Evolutionary conservation across 257 asterid species (phyloP).

Genomic region (Verbena officinalis): DNA sequence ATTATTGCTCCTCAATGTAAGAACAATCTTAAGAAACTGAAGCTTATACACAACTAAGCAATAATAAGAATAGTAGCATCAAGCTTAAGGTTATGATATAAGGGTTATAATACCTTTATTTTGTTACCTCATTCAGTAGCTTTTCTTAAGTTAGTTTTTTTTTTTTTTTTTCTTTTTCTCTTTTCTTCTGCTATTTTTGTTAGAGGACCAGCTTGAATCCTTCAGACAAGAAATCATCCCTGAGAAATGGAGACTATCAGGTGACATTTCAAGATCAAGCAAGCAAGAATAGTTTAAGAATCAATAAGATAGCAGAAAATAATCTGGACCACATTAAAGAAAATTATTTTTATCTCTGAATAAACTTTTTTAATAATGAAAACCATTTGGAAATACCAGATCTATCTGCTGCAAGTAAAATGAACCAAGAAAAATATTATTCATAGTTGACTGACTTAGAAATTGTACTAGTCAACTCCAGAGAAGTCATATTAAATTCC

Average conservation of each 20-base stretch:
- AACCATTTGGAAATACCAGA: background rate
- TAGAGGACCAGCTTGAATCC: constrained; percentile 45
- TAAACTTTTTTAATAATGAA: background rate
- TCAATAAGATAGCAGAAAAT: background rate
- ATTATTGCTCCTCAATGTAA: background rate
- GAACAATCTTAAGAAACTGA: background rate
- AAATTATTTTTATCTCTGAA: background rate
- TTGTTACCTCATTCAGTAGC: constrained; percentile 14
- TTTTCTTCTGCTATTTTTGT: constrained; percentile 2
- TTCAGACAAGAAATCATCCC: constrained; percentile 47
- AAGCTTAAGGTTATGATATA: background rate
- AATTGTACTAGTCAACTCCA: constrained; percentile 12
- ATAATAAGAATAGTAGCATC: constrained; percentile 16
- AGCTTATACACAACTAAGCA: background rate
- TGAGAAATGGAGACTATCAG: constrained; percentile 17
- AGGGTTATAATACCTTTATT: constrained; percentile 13
- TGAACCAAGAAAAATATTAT: background rate
- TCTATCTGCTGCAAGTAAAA: constrained; percentile 16
- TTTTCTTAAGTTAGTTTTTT: background rate
- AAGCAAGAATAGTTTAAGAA: background rate
- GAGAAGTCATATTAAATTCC: constrained; percentile 5
- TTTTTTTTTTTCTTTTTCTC: background rate
- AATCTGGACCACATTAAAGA: background rate
- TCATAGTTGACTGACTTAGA: constrained; percentile 24
- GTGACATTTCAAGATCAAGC: background rate